Evolutionary conservation across 2,329 filamentous ascomycete species (phyloP).

Genomic region (Hypoxylon sp.): DNA sequence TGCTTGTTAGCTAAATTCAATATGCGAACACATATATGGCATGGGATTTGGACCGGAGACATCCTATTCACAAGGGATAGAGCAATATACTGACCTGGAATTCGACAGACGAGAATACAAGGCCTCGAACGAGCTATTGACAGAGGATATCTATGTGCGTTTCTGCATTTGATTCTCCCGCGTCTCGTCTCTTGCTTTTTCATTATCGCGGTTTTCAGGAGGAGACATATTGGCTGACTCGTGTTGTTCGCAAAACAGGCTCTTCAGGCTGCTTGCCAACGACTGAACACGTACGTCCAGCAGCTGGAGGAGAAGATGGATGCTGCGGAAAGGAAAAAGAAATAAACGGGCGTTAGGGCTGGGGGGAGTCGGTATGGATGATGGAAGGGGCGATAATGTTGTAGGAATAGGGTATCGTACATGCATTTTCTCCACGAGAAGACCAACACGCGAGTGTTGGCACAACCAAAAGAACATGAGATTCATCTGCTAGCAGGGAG

Average conservation of each 20-base stretch:
- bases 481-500: slow-evolving; percentile 37
- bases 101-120: slow-evolving; percentile 81
- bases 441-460: slow-evolving; percentile 25
- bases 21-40: background rate
- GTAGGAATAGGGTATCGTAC: slow-evolving; percentile 36
- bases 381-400: slow-evolving; percentile 22
- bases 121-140: slow-evolving; percentile 91
- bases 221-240: slow-evolving; percentile 34
- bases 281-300: slow-evolving; percentile 86
- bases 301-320: slow-evolving; percentile 85
- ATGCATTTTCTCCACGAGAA: slow-evolving; percentile 22
- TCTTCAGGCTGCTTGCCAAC: slow-evolving; percentile 87
- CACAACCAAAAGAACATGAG: slow-evolving; percentile 24
- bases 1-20: background rate
- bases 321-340: slow-evolving; percentile 75
- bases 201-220: slow-evolving; percentile 32
- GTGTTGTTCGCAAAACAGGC: slow-evolving; percentile 67
- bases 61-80: background rate
- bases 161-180: slow-evolving; percentile 57
- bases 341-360: slow-evolving; percentile 59
- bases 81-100: slow-evolving; percentile 39
- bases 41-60: background rate
- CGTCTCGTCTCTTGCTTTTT: slow-evolving; percentile 42
- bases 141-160: slow-evolving; percentile 96
- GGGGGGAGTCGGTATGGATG: slow-evolving; percentile 8